Evolutionary conservation across 2,329 filamentous ascomycete species (phyloP).

Genomic region (Thielaviopsis populi): DNA sequence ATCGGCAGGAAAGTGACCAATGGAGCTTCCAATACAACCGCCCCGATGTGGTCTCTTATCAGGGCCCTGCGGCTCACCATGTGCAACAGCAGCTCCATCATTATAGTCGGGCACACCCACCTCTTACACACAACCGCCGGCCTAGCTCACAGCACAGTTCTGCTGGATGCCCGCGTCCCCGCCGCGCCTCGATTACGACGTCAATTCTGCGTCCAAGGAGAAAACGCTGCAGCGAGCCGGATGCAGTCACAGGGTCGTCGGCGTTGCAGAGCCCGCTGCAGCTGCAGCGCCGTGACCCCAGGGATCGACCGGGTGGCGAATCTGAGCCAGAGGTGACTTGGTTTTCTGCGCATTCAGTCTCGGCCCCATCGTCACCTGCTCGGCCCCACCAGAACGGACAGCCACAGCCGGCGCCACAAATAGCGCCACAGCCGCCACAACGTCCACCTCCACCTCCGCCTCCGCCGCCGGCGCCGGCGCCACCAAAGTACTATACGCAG

Average conservation of each 20-base stretch:
- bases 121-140: not conserved
- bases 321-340: not conserved
- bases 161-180: not conserved
- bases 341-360: not conserved
- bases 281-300: not conserved
- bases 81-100: not conserved
- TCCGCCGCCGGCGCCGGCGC: not conserved
- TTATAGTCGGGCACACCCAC: not conserved
- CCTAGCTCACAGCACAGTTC: not conserved
- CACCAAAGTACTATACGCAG: not conserved
- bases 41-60: not conserved
- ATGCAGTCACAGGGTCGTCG: not conserved
- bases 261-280: not conserved
- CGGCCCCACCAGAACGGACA: not conserved
- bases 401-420: not conserved
- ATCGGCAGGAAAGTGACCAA: not conserved
- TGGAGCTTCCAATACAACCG: conserved; percentile 1
- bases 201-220: conserved; percentile 8
- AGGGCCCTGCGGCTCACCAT: not conserved
- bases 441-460: not conserved
- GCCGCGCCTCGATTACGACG: conserved; percentile 10
- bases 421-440: not conserved
- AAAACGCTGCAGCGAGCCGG: conserved; percentile 10
- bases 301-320: not conserved
- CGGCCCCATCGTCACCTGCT: not conserved